Evolutionary conservation across 2,329 filamentous ascomycete species (phyloP).

Genomic region (Coniochaeta sp.): DNA sequence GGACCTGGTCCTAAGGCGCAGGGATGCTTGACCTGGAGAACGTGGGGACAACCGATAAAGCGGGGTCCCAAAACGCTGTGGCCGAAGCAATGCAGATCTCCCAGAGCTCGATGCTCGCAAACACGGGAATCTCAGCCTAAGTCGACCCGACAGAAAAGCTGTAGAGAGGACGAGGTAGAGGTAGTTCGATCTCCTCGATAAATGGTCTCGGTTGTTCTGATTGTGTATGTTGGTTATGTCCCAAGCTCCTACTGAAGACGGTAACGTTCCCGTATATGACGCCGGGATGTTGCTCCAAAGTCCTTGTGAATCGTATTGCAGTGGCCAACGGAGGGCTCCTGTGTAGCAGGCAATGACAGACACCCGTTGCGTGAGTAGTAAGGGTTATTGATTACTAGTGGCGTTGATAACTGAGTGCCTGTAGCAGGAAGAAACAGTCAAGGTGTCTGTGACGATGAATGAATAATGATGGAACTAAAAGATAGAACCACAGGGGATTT

Average conservation of each 20-base stretch:
- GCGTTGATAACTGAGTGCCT: background rate
- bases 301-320: background rate
- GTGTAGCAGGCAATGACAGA: background rate
- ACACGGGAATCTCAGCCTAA: background rate
- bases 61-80: background rate
- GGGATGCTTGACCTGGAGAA: background rate
- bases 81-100: background rate
- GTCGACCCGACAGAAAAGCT: background rate
- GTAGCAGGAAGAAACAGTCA: background rate
- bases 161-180: background rate
- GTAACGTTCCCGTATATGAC: background rate
- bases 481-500: background rate
- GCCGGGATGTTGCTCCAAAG: background rate
- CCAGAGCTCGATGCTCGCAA: background rate
- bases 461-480: background rate
- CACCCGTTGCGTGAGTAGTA: background rate
- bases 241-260: background rate
- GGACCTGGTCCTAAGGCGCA: background rate
- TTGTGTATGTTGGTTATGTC: background rate
- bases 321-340: background rate
- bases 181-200: background rate
- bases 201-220: background rate
- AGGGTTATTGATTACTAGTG: background rate
- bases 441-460: background rate
- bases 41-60: background rate